Conservation (phyloP, 2,329 filamentous ascomycete species). For the Lecanosticta acicola region DNA sequence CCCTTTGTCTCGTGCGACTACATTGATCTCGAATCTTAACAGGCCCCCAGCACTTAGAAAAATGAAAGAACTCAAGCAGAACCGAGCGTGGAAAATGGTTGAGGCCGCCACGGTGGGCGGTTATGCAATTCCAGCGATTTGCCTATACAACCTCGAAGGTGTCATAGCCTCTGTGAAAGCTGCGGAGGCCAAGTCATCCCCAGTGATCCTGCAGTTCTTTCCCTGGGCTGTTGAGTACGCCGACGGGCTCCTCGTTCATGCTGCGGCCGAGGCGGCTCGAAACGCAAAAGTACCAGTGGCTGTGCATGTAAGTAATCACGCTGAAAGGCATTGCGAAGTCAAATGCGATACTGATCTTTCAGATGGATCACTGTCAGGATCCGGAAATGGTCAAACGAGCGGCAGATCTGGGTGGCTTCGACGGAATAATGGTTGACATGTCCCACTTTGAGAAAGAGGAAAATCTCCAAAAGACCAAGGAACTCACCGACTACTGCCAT, state of each 20-base stretch:
- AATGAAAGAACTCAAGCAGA: neutral
- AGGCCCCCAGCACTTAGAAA: too few species aligned
- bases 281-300: conserved; percentile 22
- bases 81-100: conserved; percentile 1
- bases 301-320: conserved; percentile 16
- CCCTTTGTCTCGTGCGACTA: neutral
- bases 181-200: conserved; percentile 22
- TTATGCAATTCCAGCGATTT: conserved; percentile 1
- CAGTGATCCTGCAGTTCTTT: conserved; percentile 22
- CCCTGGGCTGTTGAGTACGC: conserved; percentile 22
- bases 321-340: too few species aligned
- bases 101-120: conserved; percentile 1
- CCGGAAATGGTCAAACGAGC: neutral
- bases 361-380: conserved; percentile 17
- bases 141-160: conserved; percentile 16
- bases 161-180: conserved; percentile 21
- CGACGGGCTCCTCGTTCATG: conserved; percentile 14
- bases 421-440: conserved; percentile 30
- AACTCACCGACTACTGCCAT: conserved; percentile 21
- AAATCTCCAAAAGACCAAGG: conserved; percentile 22
- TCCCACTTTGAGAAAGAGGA: conserved; percentile 25
- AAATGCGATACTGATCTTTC: neutral
- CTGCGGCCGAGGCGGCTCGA: conserved; percentile 15
- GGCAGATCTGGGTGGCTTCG: conserved; percentile 11
- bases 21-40: neutral